phyloP scores from a whole-genome alignment of 352 stramenopile genomes.

The Peronosclerospora sorghi region DNA sequence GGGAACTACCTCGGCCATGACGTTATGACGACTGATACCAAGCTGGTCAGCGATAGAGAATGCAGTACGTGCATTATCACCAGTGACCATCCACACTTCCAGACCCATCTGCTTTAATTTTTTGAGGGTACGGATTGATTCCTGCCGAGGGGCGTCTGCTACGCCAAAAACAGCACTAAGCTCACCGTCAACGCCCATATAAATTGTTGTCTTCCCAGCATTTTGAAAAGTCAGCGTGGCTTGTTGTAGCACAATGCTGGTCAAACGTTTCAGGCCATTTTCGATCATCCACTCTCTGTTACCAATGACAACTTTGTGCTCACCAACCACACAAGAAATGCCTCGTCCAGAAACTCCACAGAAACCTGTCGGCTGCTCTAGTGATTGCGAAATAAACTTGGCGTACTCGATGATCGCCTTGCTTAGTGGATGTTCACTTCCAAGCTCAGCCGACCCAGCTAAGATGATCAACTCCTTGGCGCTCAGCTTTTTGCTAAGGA shows the following conservation, averaged over 20 bases:
- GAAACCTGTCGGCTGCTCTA: slow-evolving; percentile 75
- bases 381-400: slow-evolving; percentile 65
- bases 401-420: slow-evolving; percentile 89
- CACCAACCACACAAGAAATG: slow-evolving; percentile 65
- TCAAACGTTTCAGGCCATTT: slow-evolving; percentile 55
- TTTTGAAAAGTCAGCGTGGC: slow-evolving; percentile 75
- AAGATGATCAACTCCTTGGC: slow-evolving; percentile 83
- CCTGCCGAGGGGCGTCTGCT: slow-evolving; percentile 80
- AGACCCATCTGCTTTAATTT: slow-evolving; percentile 88
- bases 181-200: slow-evolving; percentile 85
- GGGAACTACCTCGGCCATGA: slow-evolving; percentile 95
- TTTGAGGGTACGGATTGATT: slow-evolving; percentile 85
- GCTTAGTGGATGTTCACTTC: slow-evolving; percentile 91
- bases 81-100: slow-evolving; percentile 98
- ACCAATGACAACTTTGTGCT: slow-evolving; percentile 82
- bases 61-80: slow-evolving; percentile 93
- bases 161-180: slow-evolving; percentile 77
- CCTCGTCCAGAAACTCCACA: slow-evolving; percentile 81
- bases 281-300: slow-evolving; percentile 87
- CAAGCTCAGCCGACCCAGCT: slow-evolving; percentile 86
- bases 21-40: slow-evolving; percentile 86
- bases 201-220: slow-evolving; percentile 90
- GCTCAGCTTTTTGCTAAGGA: slow-evolving; percentile 59
- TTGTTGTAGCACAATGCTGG: slow-evolving; percentile 64
- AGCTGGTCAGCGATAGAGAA: slow-evolving; percentile 88